Base-by-base conservation (phyloP, 805 yeast genomes). In the Candida boleticola region DNA sequence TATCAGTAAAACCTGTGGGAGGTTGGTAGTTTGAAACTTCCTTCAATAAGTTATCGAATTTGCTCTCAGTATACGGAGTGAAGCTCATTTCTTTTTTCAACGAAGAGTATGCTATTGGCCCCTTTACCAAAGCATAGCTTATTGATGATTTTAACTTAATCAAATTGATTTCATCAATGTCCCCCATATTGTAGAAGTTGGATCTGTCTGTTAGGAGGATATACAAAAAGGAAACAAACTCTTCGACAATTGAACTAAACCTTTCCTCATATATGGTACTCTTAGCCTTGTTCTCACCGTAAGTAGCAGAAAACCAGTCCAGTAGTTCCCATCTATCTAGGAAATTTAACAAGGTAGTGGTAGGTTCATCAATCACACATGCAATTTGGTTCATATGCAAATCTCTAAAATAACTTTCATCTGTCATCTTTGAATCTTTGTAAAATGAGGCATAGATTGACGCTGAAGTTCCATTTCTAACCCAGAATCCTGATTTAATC, bases 401-500 rank as follows among this genome's bases (percentile, higher is more conserved):
- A 42, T 74, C 79, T 37, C 77, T 70, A 38, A 61, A 61, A 41
- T 55, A 65, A 0, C 72, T 63, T 20, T 64, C 49, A 43, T 74
- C 76, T 2, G 72, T 58, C 54, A 73, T 64, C 3, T 58, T 47
- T 5, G 63, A 51, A n/a, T 69, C 74, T 41, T 65, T 64, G 47
- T 81, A 80, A 13, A 74, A 61, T 0, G 73, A 55, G 0, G 81
- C 75, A 48, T 79, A 80, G 33, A 74, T 68, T 3, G 78, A 58
- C 1, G 73, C 76, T 4, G 76, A 69, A 40, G 66, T 54, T 17
- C 93, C 93, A 53, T 85, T 85, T 62, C 92, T 74, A 2, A 85
- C 75, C 93, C 93, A 85, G 46, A 77, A 79, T 1, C 85, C 85
- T 1, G 76, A 64, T 26, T 73, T 74, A 2, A 83, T 76, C 52